phyloP scores from a whole-genome alignment of 805 yeast species.

The Wickerhamiella vanderwaltii region DNA sequence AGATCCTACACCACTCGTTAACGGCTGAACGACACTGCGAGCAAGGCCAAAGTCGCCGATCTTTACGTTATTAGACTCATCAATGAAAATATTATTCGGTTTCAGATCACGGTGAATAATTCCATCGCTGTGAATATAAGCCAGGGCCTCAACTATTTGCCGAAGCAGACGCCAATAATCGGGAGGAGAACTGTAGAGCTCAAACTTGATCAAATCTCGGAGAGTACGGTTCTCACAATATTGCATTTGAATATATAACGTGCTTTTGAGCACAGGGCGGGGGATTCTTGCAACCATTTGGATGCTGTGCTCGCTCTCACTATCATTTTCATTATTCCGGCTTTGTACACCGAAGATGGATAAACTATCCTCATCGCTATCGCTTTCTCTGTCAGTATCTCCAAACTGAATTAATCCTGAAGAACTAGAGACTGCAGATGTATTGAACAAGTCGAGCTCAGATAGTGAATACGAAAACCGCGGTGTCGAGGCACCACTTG shows the following conservation, averaged over 20 bases:
- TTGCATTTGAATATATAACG: constrained; percentile 94
- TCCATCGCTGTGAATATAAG: constrained; percentile 87
- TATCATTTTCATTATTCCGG: neutral
- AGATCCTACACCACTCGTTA: neutral
- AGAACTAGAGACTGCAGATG: constrained; percentile 20
- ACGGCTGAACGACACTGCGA: constrained; percentile 36
- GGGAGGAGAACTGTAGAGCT: constrained; percentile 53
- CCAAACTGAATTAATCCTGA: constrained; percentile 24
- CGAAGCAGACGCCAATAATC: constrained; percentile 87
- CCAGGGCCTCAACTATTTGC: constrained; percentile 80
- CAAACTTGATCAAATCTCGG: constrained; percentile 67
- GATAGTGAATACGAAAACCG: constrained; percentile 11
- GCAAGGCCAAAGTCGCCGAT: constrained; percentile 98
- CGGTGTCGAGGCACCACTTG: constrained; percentile 1
- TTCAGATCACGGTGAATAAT: constrained; percentile 92
- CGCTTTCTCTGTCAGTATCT: constrained; percentile 20
- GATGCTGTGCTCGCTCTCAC: neutral
- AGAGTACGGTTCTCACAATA: constrained; percentile 93
- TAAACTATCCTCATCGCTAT: neutral
- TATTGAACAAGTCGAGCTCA: constrained; percentile 14
- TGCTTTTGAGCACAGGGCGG: constrained; percentile 34
- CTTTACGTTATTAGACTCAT: constrained; percentile 76
- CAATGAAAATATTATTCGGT: constrained; percentile 94
- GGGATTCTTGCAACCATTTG: constrained; percentile 8
- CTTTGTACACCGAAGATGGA: constrained; percentile 13